phyloP scores from a whole-genome alignment of 163 green algal genomes.

The Smithsoniella earleae region DNA sequence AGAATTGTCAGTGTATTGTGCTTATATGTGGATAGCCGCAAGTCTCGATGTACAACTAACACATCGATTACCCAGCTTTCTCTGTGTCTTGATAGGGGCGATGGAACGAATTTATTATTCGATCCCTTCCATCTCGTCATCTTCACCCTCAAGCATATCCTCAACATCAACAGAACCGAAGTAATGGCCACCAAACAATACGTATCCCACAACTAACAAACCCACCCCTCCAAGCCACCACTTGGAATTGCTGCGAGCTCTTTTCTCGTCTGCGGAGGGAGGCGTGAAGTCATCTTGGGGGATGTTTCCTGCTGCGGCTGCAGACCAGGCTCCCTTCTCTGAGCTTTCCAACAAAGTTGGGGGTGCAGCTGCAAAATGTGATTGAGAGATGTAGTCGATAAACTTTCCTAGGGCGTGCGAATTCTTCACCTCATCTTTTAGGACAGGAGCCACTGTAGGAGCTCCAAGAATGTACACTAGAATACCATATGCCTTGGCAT shows the following conservation, averaged over 20 bases:
- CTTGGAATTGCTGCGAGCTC: neutral
- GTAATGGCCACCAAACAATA: neutral
- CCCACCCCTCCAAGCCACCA: constrained; percentile 19
- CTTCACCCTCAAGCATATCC: neutral
- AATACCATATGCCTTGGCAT: constrained; percentile 24
- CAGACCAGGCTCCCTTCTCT: constrained; percentile 1
- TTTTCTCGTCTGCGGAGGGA: neutral
- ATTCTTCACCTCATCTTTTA: constrained; percentile 21
- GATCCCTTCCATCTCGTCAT: too few relatives aligned
- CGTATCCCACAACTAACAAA: constrained; percentile 17
- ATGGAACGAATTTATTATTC: too few relatives aligned
- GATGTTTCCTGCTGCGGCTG: neutral
- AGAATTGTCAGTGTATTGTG: too few relatives aligned
- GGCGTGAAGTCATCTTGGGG: neutral
- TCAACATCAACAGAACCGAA: neutral
- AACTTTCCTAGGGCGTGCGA: neutral
- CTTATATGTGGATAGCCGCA: too few relatives aligned
- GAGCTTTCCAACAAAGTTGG: constrained; percentile 2
- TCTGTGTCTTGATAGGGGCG: too few relatives aligned
- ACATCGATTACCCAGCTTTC: too few relatives aligned
- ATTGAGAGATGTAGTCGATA: neutral
- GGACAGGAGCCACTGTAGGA: constrained; percentile 3
- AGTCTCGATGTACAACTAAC: too few relatives aligned
- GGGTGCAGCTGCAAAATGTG: neutral
- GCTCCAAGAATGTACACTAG: constrained; percentile 14